Evolutionary conservation across 768 basidiomycete species (phyloP), one percentile per base, ranked within the genome.

Genomic region (Pisolithus microcarpus): DNA sequence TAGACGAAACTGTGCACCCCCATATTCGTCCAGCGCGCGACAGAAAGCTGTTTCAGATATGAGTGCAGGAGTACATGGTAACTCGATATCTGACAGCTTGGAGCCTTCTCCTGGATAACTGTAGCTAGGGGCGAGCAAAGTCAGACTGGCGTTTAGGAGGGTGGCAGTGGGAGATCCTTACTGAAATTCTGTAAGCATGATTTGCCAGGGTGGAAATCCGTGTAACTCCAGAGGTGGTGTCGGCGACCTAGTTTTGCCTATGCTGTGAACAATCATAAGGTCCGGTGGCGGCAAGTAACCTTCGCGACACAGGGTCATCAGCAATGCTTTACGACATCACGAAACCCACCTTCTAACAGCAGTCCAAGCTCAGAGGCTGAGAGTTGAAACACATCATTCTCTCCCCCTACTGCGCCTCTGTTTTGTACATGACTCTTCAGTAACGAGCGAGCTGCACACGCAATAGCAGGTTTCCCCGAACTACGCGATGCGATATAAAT

Each of bases 201-300:
- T 79, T 58, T 91, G 89, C 88, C 89, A 91, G 15, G 89, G 89
- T 16, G 89, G 89, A 58, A 85, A 90, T 5, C 84, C 85, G 56
- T 84, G 70, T 19, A 90, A 70, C 62, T 90, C 86, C 46, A 84
- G 65, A 1, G 85, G 80, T 21, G 70, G 59, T 37, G 60, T 62
- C 36, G 68, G 65, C 36, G 64, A 64, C 44, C 58, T 65, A 11
- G 68, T 62, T 2, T 72, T 67, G 30, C 69, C 70, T 19, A 85
- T 53, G 43, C 79, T 70, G 60, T 91, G 86, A 15, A 90, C 72
- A 56, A 91, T 81, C 74, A 89, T 78, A 46, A 91, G 78, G 58
- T 91, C 87, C 13, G 88, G 86, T 13, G 84, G 71, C 16, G 81
- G 75, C 42, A 87, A 71, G 34, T 75, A 79, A 49, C 72, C 64